phyloP scores from a whole-genome alignment of 2,329 filamentous ascomycete genomes.

The Talaromyces piceae region DNA sequence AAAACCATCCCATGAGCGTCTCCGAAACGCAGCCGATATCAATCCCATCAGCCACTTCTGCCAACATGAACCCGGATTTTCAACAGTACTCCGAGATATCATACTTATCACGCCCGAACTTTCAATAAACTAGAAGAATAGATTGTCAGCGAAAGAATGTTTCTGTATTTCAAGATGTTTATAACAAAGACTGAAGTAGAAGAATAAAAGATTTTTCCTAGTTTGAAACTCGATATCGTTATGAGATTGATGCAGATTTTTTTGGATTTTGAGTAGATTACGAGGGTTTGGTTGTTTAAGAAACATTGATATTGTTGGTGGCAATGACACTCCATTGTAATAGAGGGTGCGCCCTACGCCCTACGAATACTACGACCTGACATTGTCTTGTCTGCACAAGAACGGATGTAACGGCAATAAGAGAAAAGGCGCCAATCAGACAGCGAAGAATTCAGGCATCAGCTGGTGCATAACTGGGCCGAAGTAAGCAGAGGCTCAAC shows the following conservation, averaged over 20 bases:
- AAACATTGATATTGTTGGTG: too few relatives aligned
- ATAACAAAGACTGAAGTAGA: too few relatives aligned
- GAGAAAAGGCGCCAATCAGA: too few relatives aligned
- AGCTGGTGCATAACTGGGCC: too few relatives aligned
- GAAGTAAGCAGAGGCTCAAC: too few relatives aligned
- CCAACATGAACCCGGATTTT: neutral
- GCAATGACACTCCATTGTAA: neutral
- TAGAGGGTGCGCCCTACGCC: neutral
- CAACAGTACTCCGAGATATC: slow-evolving; percentile 4
- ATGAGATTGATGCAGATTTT: too few relatives aligned
- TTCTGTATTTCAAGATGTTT: neutral
- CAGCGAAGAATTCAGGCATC: too few relatives aligned
- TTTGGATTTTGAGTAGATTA: too few relatives aligned
- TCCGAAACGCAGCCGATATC: slow-evolving; percentile 9
- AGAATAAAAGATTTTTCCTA: neutral
- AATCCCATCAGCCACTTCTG: slow-evolving; percentile 3
- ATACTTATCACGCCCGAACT: slow-evolving; percentile 3
- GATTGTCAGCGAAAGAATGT: neutral
- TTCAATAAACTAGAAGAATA: neutral
- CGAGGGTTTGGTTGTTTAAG: too few relatives aligned
- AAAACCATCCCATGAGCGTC: neutral
- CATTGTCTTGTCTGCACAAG: too few relatives aligned
- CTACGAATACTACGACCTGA: neutral
- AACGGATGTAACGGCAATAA: too few relatives aligned
- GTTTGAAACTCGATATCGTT: too few relatives aligned